phyloP scores from a whole-genome alignment of 257 asterid genomes.

The Henckelia pumila region DNA sequence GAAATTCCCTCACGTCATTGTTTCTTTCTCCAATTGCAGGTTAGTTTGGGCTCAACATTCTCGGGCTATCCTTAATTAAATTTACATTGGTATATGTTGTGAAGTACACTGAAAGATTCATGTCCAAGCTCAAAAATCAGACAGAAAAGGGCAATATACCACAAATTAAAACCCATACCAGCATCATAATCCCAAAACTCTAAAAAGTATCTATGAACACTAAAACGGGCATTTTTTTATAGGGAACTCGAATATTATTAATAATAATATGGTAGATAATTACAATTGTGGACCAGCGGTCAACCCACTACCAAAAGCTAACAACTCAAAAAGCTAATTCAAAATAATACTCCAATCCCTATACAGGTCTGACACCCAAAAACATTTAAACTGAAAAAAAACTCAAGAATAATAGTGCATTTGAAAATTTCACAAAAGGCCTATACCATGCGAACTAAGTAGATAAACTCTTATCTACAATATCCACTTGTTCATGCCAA shows the following conservation, averaged over 20 bases:
- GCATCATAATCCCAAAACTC: neutral
- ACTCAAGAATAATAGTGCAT: neutral
- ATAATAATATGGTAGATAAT: too few relatives aligned
- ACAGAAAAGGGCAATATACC: constrained; percentile 5
- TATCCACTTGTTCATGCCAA: neutral
- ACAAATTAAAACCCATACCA: neutral
- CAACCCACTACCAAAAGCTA: too few relatives aligned
- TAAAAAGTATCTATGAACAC: constrained; percentile 6
- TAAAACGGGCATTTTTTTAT: constrained; percentile 5
- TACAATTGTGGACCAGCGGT: too few relatives aligned
- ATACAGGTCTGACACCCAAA: too few relatives aligned
- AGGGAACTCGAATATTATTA: too few relatives aligned
- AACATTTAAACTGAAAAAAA: too few relatives aligned
- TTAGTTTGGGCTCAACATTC: neutral
- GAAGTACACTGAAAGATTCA: neutral
- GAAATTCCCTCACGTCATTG: constrained; percentile 12
- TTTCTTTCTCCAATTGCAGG: neutral
- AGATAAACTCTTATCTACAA: neutral
- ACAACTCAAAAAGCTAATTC: too few relatives aligned
- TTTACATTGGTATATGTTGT: neutral
- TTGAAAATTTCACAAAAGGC: neutral
- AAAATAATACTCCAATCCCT: too few relatives aligned
- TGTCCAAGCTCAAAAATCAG: constrained; percentile 3
- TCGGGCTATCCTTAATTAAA: neutral
- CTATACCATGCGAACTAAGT: neutral